Evolutionary conservation across 208 protist species (phyloP), one percentile per base, ranked within the genome.

Genomic region (Porcisia hertigi): DNA sequence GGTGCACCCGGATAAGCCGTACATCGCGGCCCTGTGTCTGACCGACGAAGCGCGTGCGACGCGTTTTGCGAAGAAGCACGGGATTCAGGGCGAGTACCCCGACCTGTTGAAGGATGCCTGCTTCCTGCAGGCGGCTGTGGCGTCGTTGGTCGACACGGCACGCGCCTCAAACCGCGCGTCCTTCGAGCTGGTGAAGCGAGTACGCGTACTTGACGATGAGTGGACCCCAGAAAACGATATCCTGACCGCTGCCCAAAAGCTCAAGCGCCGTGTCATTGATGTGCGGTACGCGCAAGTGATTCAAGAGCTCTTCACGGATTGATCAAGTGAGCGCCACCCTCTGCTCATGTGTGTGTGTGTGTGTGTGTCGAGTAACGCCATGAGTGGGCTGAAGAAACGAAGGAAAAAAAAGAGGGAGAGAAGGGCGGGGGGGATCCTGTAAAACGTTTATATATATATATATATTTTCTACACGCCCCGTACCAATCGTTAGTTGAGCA

Each of bases 161-260:
- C 78, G 80, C 9, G 36, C 30, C 54, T 76, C 63, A 55, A 71
- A 64, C 57, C 71, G 77, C 3, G 77, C 71, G 5, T 30, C 77
- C 9, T 81, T 81, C 66, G 92, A 96, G 78, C 80, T 69, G 45
- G 82, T 94, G 49, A 87, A 87, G 54, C 83, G 86, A 8, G 91
- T 94, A 59, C 77, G 69, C 7, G 64, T 95, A 18, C 8, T 92
- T 12, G 82, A 80, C 23, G 92, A 96, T 39, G 87, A 94, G 67
- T 97, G 93, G 93, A 95, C 91, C 1, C 86, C 90, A 2, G 90
- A 97, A 76, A 97, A 96, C 76, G 86, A 84, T 36, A 64, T 93
- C 1, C 63, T 96, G 30, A 96, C 94, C 8, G 92, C 94, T 5
- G 86, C 94, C 16, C 80, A 91, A 80, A 96, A 97, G 82, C 76